These are phyloP conservation scores for Corymbia calophylla DNA, from an alignment of 441 rosid genomes.

Conservation along the genomic window DNA sequence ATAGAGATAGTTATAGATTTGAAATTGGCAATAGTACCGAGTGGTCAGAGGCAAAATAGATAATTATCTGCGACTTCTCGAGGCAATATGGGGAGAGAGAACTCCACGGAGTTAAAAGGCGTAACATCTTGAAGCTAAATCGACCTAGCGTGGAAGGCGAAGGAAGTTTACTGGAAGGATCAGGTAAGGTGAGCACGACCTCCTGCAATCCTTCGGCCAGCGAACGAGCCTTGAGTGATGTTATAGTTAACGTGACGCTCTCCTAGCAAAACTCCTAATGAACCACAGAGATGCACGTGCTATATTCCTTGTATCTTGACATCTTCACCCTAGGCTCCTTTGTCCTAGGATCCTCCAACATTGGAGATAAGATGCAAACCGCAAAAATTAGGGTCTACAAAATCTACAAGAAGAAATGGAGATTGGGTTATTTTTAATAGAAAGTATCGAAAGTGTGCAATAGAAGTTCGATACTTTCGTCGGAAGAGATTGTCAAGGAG, in stretches of 20 bases:
- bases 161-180: too few relatives aligned
- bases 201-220: too few relatives aligned
- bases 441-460: not conserved
- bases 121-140: not conserved
- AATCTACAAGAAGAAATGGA: not conserved
- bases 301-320: not conserved
- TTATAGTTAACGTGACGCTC: too few relatives aligned
- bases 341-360: not conserved
- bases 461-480: not conserved
- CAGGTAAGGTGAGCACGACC: too few relatives aligned
- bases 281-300: not conserved
- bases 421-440: not conserved
- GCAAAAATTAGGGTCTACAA: too few relatives aligned
- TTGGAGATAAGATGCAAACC: too few relatives aligned
- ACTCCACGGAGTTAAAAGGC: not conserved
- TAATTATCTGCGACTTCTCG: not conserved
- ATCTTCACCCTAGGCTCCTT: too few relatives aligned
- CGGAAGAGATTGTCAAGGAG: fast-evolving
- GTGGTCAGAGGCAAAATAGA: not conserved
- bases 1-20: not conserved
- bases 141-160: not conserved
- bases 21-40: not conserved
- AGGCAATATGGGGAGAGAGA: not conserved
- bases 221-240: too few relatives aligned
- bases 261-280: not conserved